phyloP scores from a whole-genome alignment of 306 rosid species.

The Canavalia gladiata region DNA sequence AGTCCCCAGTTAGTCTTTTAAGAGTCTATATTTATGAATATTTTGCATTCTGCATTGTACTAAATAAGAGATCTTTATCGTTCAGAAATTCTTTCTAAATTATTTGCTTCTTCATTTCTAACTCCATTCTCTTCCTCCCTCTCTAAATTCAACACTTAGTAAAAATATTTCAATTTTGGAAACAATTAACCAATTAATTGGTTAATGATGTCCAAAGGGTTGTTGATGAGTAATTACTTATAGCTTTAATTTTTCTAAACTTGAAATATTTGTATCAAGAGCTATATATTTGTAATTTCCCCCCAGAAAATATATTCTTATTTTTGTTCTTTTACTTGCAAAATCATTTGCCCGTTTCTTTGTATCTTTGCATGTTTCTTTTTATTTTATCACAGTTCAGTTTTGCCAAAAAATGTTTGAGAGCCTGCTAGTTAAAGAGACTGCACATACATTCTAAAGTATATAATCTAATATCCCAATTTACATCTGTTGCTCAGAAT shows the following conservation, averaged over 20 bases:
- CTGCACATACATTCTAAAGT: conserved; percentile 23
- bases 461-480: conserved; percentile 23
- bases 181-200: neutral
- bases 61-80: too few relatives aligned
- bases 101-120: neutral
- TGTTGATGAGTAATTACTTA: conserved; percentile 3
- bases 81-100: neutral
- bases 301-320: neutral
- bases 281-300: neutral
- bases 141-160: too few relatives aligned
- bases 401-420: conserved; percentile 20
- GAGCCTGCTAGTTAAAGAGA: conserved; percentile 13
- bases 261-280: conserved; percentile 19
- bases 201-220: conserved; percentile 29
- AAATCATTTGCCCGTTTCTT: neutral
- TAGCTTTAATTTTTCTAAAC: conserved; percentile 6
- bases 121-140: neutral
- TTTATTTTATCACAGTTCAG: conserved; percentile 21
- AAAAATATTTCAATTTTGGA: too few relatives aligned
- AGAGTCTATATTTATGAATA: too few relatives aligned
- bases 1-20: too few relatives aligned
- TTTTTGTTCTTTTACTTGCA: conserved; percentile 11
- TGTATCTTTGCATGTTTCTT: conserved; percentile 33
- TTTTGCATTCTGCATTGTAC: too few relatives aligned
- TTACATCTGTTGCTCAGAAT: conserved; percentile 42